phyloP scores from a whole-genome alignment of 1,284 basidiomycete species.

The Puccinia triticina region DNA sequence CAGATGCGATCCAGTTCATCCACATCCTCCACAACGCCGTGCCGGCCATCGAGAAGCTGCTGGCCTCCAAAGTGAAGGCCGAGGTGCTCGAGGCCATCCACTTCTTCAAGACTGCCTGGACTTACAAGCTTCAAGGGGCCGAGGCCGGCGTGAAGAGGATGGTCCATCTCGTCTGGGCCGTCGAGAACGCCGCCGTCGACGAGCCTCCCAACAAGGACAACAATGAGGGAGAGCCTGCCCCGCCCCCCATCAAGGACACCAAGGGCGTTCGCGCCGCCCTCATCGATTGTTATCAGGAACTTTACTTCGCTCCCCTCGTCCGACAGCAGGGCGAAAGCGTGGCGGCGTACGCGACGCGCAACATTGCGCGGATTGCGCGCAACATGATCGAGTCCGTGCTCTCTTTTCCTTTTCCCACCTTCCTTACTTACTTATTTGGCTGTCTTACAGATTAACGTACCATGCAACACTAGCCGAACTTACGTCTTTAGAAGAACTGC shows the following conservation, averaged over 20 bases:
- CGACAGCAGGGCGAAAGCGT: conserved; percentile 64
- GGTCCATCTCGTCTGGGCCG: conserved; percentile 95
- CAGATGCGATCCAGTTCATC: conserved; percentile 85
- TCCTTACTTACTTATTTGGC: not conserved
- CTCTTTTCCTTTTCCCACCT: not conserved
- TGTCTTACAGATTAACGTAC: conserved; percentile 66
- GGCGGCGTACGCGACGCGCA: conserved; percentile 69
- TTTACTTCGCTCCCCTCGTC: conserved; percentile 75
- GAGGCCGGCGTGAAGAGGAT: conserved; percentile 81
- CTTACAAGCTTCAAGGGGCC: conserved; percentile 72
- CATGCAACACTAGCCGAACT: conserved; percentile 90
- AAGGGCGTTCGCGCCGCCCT: conserved; percentile 85
- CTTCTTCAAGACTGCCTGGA: conserved; percentile 83
- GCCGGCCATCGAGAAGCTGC: conserved; percentile 73
- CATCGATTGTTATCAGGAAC: conserved; percentile 81
- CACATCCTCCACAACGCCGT: conserved; percentile 75
- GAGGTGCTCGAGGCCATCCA: conserved; percentile 95
- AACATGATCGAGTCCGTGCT: conserved; percentile 85
- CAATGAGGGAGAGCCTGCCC: conserved; percentile 53
- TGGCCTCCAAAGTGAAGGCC: conserved; percentile 86
- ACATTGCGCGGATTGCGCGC: conserved; percentile 91
- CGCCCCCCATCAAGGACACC: conserved; percentile 73
- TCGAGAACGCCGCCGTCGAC: conserved; percentile 84
- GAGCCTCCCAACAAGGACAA: conserved; percentile 62
- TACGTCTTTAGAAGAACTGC: conserved; percentile 92